A percentile compares a stretch with the other conserved stretches of the same genome.
These are phyloP conservation scores for Trichoderma atrobrunneum DNA, from an alignment of 2,329 filamentous ascomycete species.

Conservation along the genomic window DNA sequence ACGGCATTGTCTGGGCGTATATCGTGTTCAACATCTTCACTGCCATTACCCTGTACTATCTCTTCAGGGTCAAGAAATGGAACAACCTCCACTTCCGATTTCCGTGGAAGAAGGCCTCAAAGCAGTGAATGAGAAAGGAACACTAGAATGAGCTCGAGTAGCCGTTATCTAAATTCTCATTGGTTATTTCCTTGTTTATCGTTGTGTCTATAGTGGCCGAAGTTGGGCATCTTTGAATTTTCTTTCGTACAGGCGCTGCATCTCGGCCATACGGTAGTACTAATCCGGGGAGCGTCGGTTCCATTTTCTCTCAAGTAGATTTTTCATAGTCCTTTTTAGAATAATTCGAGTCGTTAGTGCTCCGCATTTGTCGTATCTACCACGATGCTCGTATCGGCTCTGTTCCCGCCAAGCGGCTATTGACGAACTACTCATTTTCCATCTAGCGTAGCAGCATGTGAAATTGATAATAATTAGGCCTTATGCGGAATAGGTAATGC, in stretches of 20 bases:
- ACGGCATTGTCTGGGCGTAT: conserved; percentile 66
- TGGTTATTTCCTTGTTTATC: background rate
- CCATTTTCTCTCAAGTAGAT: background rate
- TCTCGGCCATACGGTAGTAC: background rate
- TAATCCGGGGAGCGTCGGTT: background rate
- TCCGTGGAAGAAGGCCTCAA: conserved; percentile 28
- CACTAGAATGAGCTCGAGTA: background rate
- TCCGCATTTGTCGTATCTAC: background rate
- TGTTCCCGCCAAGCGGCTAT: background rate
- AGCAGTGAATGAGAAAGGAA: background rate
- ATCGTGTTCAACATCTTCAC: conserved; percentile 61
- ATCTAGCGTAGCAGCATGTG: background rate
- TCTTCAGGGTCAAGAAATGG: conserved; percentile 53
- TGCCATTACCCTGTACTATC: conserved; percentile 61
- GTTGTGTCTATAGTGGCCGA: background rate
- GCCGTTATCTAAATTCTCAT: too few species aligned
- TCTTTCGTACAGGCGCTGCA: background rate
- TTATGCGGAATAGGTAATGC: background rate
- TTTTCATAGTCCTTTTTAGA: background rate
- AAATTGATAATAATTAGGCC: background rate
- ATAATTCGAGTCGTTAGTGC: background rate
- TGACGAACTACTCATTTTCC: background rate
- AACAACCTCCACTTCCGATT: conserved; percentile 17
- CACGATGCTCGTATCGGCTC: background rate
- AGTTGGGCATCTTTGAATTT: background rate